phyloP scores from a whole-genome alignment of 2,329 filamentous ascomycete species.

The Elsinoe perseae region DNA sequence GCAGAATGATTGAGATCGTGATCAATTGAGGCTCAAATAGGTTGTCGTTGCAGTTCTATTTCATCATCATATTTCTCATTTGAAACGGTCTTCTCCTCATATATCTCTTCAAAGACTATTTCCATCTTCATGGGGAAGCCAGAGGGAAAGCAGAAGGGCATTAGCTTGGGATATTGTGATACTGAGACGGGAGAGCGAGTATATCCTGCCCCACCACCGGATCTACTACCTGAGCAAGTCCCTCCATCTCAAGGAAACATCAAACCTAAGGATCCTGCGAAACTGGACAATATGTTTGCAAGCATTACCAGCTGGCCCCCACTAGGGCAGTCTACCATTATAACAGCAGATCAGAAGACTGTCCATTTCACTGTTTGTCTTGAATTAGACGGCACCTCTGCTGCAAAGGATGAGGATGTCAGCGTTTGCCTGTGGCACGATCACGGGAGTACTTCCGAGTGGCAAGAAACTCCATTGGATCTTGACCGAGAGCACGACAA shows the following conservation, averaged over 20 bases:
- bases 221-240: conserved; percentile 28
- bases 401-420: conserved; percentile 50
- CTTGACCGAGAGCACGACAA: conserved; percentile 26
- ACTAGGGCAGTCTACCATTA: conserved; percentile 63
- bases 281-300: conserved; percentile 39
- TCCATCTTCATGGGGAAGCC: conserved; percentile 12
- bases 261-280: conserved; percentile 15
- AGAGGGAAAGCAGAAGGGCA: conserved; percentile 17
- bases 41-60: not conserved
- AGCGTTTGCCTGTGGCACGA: conserved; percentile 71
- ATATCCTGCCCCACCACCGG: conserved; percentile 26
- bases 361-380: conserved; percentile 61
- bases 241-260: conserved; percentile 24
- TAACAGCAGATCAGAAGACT: conserved; percentile 37
- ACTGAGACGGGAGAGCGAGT: conserved; percentile 29
- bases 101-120: not conserved
- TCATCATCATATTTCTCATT: not conserved
- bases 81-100: not conserved
- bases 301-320: conserved; percentile 59
- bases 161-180: conserved; percentile 27
- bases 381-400: conserved; percentile 44
- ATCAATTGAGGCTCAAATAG: not conserved
- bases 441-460: conserved; percentile 49
- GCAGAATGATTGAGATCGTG: conserved; percentile 3
- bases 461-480: conserved; percentile 51